These are phyloP conservation scores for Persicaria tinctoria DNA, from an alignment of 148 eudicot genomes.

Conservation along the genomic window DNA sequence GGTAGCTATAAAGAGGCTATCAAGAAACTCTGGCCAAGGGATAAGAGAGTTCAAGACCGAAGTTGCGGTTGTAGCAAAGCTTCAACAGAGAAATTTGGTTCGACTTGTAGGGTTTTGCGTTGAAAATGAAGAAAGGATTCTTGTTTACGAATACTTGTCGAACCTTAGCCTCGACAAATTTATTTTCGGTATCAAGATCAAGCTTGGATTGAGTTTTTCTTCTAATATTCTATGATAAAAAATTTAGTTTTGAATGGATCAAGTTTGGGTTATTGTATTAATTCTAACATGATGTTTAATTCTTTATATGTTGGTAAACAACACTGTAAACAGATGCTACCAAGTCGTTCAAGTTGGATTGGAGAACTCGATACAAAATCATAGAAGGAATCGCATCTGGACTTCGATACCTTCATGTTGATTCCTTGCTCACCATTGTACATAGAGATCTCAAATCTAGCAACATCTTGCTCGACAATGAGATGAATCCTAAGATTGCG, in stretches of 20 bases:
- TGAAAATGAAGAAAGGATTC: constrained; percentile 30
- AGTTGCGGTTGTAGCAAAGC: constrained; percentile 41
- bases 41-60: constrained; percentile 48
- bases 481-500: constrained; percentile 11
- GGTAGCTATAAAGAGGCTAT: constrained; percentile 43
- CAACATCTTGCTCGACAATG: constrained; percentile 3
- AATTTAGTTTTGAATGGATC: too few species aligned
- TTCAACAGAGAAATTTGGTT: constrained; percentile 51
- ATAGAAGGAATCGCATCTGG: constrained; percentile 9
- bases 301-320: neutral
- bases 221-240: too few species aligned
- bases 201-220: too few species aligned
- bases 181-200: neutral
- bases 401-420: constrained; percentile 6
- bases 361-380: constrained; percentile 10
- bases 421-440: constrained; percentile 1
- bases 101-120: constrained; percentile 45
- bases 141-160: neutral
- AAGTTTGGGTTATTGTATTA: too few species aligned
- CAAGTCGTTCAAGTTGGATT: neutral
- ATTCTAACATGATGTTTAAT: too few species aligned
- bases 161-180: constrained; percentile 4
- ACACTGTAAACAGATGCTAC: neutral
- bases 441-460: constrained; percentile 13
- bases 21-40: constrained; percentile 43